Conservation (phyloP, 2,329 filamentous ascomycete species). For the Ophiosphaerella herpotricha region DNA sequence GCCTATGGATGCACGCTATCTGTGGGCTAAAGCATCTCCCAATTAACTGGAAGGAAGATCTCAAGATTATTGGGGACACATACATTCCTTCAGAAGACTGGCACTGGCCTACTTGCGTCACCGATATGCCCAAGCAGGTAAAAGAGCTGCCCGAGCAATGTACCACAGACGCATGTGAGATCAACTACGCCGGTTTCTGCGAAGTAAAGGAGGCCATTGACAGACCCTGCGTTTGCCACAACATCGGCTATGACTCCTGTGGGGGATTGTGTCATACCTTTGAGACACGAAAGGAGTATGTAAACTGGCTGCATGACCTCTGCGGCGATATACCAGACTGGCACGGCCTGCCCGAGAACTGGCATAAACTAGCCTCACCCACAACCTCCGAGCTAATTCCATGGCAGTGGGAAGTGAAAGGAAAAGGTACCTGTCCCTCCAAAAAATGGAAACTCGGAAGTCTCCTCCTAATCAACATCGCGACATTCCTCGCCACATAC, state of each 20-base stretch:
- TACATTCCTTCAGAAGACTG: constrained; percentile 38
- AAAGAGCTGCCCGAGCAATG: constrained; percentile 27
- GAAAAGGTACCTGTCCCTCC: constrained; percentile 21
- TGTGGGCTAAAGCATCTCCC: constrained; percentile 32
- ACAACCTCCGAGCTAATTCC: constrained; percentile 36
- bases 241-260: constrained; percentile 35
- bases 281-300: constrained; percentile 37
- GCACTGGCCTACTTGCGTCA: constrained; percentile 32
- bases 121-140: constrained; percentile 27
- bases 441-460: constrained; percentile 28
- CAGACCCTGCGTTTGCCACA: constrained; percentile 35
- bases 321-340: constrained; percentile 36
- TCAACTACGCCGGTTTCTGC: constrained; percentile 39
- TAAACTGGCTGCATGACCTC: constrained; percentile 38
- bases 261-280: constrained; percentile 35
- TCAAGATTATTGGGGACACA: constrained; percentile 28
- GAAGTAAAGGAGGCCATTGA: constrained; percentile 31
- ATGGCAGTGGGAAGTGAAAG: constrained; percentile 35
- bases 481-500: constrained; percentile 19
- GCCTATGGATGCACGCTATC: constrained; percentile 40
- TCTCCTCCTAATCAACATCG: constrained; percentile 26
- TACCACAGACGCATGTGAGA: constrained; percentile 37
- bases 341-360: constrained; percentile 38
- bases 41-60: constrained; percentile 29
- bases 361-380: constrained; percentile 28